Percentiles rank a stretch among this genome's conserved stretches.
Evolutionary conservation across 805 yeast genomes (phyloP).

Genomic region (Cyberlindnera samutprakarnensis): DNA sequence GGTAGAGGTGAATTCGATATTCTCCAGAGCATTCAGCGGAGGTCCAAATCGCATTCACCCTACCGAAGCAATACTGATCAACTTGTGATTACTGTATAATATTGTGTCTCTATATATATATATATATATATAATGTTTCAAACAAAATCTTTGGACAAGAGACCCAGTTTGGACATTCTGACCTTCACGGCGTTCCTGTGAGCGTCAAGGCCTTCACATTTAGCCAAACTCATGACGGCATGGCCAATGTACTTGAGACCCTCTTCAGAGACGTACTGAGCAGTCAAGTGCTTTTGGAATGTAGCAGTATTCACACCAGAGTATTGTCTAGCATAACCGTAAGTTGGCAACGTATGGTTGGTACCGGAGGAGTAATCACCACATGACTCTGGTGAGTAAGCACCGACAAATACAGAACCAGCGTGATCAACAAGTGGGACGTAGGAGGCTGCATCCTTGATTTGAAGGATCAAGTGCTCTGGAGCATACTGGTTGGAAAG

Average conservation of each 20-base stretch:
- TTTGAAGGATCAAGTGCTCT: constrained; percentile 91
- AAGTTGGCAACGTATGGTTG: constrained; percentile 96
- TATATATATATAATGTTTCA: background rate
- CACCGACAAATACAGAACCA: constrained; percentile 95
- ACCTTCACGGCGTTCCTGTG: constrained; percentile 96
- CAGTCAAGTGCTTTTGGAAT: constrained; percentile 89
- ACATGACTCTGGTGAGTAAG: constrained; percentile 93
- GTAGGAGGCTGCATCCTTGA: constrained; percentile 66
- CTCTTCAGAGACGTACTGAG: constrained; percentile 80
- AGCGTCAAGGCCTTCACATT: constrained; percentile 93
- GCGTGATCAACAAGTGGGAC: constrained; percentile 82
- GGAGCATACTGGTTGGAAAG: constrained; percentile 93
- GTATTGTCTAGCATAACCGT: constrained; percentile 96
- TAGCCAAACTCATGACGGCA: constrained; percentile 94
- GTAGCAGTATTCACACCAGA: constrained; percentile 96
- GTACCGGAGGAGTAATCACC: constrained; percentile 99
- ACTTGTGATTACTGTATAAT: too few relatives aligned
- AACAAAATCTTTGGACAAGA: constrained; percentile 22
- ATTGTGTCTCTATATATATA: too few relatives aligned
- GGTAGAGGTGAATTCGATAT: too few relatives aligned
- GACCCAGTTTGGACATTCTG: constrained; percentile 78
- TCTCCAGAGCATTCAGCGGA: too few relatives aligned
- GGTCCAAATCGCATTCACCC: too few relatives aligned
- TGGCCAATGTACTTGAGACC: constrained; percentile 89
- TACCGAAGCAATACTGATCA: too few relatives aligned